phyloP scores from a whole-genome alignment of 768 basidiomycete genomes.

The Auriscalpium orientale region DNA sequence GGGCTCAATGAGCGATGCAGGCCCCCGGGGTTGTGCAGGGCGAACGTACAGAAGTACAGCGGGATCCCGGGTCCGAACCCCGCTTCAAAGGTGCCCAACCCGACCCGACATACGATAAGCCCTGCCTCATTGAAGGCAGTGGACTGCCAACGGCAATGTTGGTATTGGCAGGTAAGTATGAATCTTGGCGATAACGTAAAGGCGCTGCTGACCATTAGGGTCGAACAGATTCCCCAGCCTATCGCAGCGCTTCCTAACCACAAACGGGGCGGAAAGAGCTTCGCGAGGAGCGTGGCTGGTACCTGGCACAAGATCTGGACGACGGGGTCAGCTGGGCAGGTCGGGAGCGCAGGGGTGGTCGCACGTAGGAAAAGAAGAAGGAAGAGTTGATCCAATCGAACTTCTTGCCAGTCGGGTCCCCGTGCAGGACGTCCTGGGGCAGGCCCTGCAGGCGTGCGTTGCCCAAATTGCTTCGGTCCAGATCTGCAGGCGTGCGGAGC shows the following conservation, averaged over 20 bases:
- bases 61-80: conserved; percentile 74
- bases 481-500: conserved; percentile 22
- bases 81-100: conserved; percentile 72
- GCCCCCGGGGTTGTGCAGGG: background rate
- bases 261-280: conserved; percentile 57
- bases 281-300: conserved; percentile 58
- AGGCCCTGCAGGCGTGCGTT: conserved; percentile 74
- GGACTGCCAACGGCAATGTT: conserved; percentile 35
- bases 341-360: conserved; percentile 14
- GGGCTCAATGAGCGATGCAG: background rate
- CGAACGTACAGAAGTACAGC: conserved; percentile 61
- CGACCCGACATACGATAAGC: conserved; percentile 48
- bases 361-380: conserved; percentile 75
- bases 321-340: background rate
- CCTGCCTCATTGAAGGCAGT: conserved; percentile 53
- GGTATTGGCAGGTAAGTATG: background rate
- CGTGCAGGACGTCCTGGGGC: conserved; percentile 52
- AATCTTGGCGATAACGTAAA: background rate
- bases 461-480: conserved; percentile 74
- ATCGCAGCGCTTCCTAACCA: conserved; percentile 62
- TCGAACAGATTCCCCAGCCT: conserved; percentile 73
- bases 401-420: conserved; percentile 59
- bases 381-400: conserved; percentile 75
- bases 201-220: conserved; percentile 46
- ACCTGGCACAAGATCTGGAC: conserved; percentile 60